These are phyloP conservation scores for Pisolithus thermaeus DNA, from an alignment of 1,284 basidiomycete species.

Conservation along the genomic window DNA sequence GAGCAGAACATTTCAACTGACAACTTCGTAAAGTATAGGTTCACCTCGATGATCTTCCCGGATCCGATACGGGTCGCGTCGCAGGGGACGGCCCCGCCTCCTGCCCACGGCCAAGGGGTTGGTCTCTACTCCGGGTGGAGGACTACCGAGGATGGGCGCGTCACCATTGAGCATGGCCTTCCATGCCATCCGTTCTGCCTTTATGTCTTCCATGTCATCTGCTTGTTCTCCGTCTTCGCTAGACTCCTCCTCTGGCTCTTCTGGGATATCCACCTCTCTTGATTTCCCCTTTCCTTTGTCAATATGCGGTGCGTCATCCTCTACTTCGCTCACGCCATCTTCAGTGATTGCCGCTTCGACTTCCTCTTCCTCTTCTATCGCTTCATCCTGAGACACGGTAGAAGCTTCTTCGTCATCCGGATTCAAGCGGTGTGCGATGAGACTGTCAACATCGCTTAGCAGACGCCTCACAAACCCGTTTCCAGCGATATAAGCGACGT, in stretches of 20 bases:
- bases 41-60: slow-evolving; percentile 1
- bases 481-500: slow-evolving; percentile 20
- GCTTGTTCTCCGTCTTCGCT: not conserved
- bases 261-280: not conserved
- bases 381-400: not conserved
- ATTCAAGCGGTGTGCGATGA: not conserved
- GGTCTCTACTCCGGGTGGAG: not conserved
- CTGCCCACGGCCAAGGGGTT: not conserved
- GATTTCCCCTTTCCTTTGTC: not conserved
- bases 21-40: not conserved
- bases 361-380: slow-evolving; percentile 1
- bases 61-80: slow-evolving; percentile 3
- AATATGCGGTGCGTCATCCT: not conserved
- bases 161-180: not conserved
- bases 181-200: not conserved
- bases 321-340: not conserved
- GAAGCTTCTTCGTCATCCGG: not conserved
- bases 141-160: not conserved
- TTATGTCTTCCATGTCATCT: not conserved
- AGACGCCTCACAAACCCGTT: slow-evolving; percentile 23
- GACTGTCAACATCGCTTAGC: slow-evolving; percentile 13
- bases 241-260: not conserved
- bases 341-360: not conserved
- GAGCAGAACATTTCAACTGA: not conserved
- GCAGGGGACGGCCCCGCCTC: not conserved